Base-by-base conservation (phyloP, 352 stramenopile genomes). In the Aphanomyces stellatus region DNA sequence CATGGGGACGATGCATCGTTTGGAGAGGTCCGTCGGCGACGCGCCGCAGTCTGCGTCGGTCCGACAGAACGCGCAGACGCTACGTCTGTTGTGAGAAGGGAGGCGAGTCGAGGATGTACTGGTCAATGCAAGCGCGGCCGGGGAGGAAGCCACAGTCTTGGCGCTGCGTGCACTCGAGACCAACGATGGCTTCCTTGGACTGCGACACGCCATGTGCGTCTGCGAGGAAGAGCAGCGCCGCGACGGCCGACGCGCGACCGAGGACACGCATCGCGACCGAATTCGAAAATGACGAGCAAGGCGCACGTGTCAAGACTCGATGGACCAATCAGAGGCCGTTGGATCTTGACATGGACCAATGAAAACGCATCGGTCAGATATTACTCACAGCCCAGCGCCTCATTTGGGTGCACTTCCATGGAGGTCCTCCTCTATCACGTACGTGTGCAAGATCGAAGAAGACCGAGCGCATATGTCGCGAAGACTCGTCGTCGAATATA, bases 61-160 rank as follows among this genome's bases (percentile, higher is more conserved):
- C 3, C 66, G 73, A 28, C 85, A 93, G 66, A 89, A 89, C 49
- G 87, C 81, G 43, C 85, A 94, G 22, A 77, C 72, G 37, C 83
- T 91, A 57, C 30, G 42, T 49, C 19, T 19, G 51, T 57, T 25
- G 30, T 27, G 43, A 40, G 53, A 27, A 30, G 51, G 6, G 3
- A 28, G 53, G 28, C 3, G 56, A 43, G 17, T 37, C 6, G 13
- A 42, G 35, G 34, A 70, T 63, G 31, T 65, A 92, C 83, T 77
- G 67, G 19, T 81, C 63, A 35, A 90, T 71, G 53, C 85, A 94
- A 19, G 83, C 81, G 25, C 92, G 72, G 2, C 81, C 80, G 4
- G 83, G 85, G 10, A 94, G 65, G 55, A 87, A 89, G 70, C 85
- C 85, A 55, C 85, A 94, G 70, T 94, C 83, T 4, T 64, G 67